Evolutionary conservation across 345 rosid genomes (phyloP).

Genomic region (Mangifera indica): DNA sequence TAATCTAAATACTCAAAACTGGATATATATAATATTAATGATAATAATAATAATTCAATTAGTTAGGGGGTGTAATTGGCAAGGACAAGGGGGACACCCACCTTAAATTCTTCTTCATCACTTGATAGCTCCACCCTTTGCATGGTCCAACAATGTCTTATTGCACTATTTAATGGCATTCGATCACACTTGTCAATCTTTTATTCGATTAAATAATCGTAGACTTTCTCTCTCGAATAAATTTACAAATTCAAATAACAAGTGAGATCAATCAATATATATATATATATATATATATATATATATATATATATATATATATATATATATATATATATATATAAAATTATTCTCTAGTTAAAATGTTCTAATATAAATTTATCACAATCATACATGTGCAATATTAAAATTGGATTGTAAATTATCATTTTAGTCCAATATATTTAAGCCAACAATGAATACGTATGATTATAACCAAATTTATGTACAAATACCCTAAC

Average conservation of each 20-base stretch:
- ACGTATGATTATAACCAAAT: no score
- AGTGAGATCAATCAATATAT: not conserved
- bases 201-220: not conserved
- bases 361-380: no score
- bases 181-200: constrained; percentile 14
- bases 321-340: not conserved
- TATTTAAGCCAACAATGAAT: no score
- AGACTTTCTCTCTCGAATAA: not conserved
- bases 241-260: not conserved
- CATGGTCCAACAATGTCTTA: constrained; percentile 45
- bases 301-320: no score
- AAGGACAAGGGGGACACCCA: constrained; percentile 38
- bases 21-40: constrained; percentile 20
- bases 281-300: no score
- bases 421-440: no score
- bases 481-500: no score
- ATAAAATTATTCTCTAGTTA: no score
- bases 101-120: constrained; percentile 42
- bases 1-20: no score
- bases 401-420: no score
- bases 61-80: constrained; percentile 9
- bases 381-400: no score
- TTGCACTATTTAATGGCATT: constrained; percentile 32
- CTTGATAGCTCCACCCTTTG: constrained; percentile 37
- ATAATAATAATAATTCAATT: not conserved